Base-by-base conservation (phyloP, 2,329 filamentous ascomycete genomes). In the Diaporthe citri region DNA sequence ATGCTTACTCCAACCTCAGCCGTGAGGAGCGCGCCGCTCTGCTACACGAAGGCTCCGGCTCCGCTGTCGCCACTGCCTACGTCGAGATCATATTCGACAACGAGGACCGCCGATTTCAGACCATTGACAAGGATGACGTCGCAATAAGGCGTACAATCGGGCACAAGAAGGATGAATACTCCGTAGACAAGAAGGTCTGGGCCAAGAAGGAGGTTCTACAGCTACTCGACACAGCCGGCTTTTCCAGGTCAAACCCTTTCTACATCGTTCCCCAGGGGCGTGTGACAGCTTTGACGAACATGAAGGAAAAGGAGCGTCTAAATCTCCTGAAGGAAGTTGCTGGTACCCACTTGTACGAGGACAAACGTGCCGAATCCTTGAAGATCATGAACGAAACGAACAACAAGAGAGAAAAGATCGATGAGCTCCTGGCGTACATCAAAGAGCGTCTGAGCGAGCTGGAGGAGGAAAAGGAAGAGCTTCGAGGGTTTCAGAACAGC, bases 51-150 rank as follows among this genome's bases (percentile, higher is more conserved):
- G 97, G 97, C 55, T 97, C 97, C 5, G 97, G 97, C 48, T 98
- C 96, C 4, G 97, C 97, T 22, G 96, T 99, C 80, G 98, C 98
- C 95, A 98, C 96, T 64, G 97, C 97, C n/a, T 99, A 98, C 80
- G 97, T 99, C 75, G 97, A 99, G 85, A 95, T 99, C 80, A 97
- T 98, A 78, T 99, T 99, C 84, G 97, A 99, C 89, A 99, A 99
- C 83, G 74, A 75, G 36, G 73, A 99, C 83, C 95, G 97, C 80
- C 94, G 97, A 80, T 98, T 99, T 81, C 95, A 95, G 48, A 98
- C 95, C 13, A 95, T 95, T 79, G 97, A 95, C 82, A 93, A 95
- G 76, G 96, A 75, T 52, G 76, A 99, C 83, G 91, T 98, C 64
- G 93, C 97, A 56, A 87, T 99, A 75, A 94, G 97, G 77, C 94